Evolutionary conservation across 352 stramenopile genomes (phyloP), one percentile per base, ranked within the genome.

Genomic region (Pythium rishiriense): DNA sequence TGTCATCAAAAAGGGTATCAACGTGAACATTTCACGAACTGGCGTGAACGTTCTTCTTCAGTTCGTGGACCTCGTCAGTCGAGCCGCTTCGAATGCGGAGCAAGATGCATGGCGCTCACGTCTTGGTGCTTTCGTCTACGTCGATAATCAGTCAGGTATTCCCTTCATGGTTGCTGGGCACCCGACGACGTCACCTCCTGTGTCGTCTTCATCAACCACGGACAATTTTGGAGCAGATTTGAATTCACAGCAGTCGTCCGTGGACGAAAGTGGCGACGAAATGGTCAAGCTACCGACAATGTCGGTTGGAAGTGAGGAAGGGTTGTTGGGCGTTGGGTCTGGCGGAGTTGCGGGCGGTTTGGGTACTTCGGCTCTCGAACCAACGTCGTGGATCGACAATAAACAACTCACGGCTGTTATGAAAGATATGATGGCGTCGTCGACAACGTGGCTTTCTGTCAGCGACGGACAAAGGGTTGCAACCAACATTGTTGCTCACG

Each of bases 91-190:
- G 10, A 68, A 72, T 31, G 70, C 66, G 0, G 73, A 81, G 21
- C 74, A 87, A 52, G 61, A 70, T 26, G 61, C 57, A 14, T 74
- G 68, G 68, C 42, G 57, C 19, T 74, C 75, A 10, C 81, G 79
- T 9, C 81, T 95, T 26, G 86, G 86, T 1, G 81, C 84, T 21
- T 92, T 87, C 60, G 90, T 95, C 50, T 95, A 95, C 56, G 83
- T 95, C 8, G 86, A 95, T 51, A 95, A 95, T 49, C 84, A 95
- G 48, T 91, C 84, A 2, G 86, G 86, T 11, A 93, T 95, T 52
- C 80, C 80, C 24, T 91, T 95, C 66, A 63, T 88, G n/a, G 76
- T 91, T 10, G 86, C 86, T 35, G 54, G 46, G 0, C 56, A 69
- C 19, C 58, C 60, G 15, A 39, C 52, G 52, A 39, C 58, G 25